Conservation (phyloP, 805 yeast genomes). For the Pichia occidentalis region DNA sequence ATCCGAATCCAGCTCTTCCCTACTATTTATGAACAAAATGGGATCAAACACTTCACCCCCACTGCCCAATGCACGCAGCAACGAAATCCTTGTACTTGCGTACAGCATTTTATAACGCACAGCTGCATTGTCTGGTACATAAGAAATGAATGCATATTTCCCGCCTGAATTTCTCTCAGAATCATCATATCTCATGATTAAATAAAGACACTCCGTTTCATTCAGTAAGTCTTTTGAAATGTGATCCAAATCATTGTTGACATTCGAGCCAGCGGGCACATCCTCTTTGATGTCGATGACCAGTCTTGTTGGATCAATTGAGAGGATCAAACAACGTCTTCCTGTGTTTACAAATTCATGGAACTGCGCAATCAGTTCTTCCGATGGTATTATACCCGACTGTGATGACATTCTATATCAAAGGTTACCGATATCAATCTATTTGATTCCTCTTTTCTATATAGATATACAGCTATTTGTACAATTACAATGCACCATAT, state of each 20-base stretch:
- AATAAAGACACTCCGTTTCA: slow-evolving; percentile 33
- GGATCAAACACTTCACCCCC: slow-evolving; percentile 51
- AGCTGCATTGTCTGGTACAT: slow-evolving; percentile 79
- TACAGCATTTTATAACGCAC: slow-evolving; percentile 87
- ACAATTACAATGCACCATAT: no score
- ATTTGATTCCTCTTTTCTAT: no score
- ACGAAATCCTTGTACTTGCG: slow-evolving; percentile 80
- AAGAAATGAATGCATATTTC: slow-evolving; percentile 60
- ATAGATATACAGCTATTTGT: no score
- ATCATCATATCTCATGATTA: slow-evolving; percentile 29
- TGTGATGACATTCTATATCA: slow-evolving; percentile 12
- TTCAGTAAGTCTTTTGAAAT: slow-evolving; percentile 5
- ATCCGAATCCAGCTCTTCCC: slow-evolving; percentile 44
- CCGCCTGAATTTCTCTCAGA: slow-evolving; percentile 29
- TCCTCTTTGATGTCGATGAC: background rate
- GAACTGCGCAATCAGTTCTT: slow-evolving; percentile 1
- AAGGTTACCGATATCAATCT: background rate
- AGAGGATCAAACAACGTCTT: background rate
- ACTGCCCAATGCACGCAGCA: slow-evolving; percentile 53
- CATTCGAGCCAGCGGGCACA: background rate
- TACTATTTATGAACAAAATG: slow-evolving; percentile 48
- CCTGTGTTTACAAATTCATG: slow-evolving; percentile 2
- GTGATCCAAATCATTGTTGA: slow-evolving; percentile 7
- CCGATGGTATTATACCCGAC: slow-evolving; percentile 14
- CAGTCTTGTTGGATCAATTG: slow-evolving; percentile 1